Evolutionary conservation across 1,139 yeast genomes (phyloP), one percentile per base, ranked within the genome.

Genomic region (Hyphopichia wangnamkhiaoensis): DNA sequence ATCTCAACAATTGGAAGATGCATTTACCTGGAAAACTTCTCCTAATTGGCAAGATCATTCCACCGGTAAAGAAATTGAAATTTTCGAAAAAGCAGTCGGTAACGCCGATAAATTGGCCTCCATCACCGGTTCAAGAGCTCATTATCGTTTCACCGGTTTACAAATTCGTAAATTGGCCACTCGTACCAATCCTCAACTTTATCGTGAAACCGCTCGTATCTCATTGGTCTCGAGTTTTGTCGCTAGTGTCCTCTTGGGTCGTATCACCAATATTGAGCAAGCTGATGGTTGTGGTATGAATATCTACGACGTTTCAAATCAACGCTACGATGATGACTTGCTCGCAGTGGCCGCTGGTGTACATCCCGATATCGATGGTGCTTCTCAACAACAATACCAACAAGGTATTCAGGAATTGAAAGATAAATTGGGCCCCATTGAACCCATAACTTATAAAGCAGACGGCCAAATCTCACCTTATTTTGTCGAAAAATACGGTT

Each of bases 21-120:
- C 84, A 1, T 80, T 89, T 47, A 69, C 94, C 1, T 74, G 82
- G 53, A 71, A 74, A 5, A 70, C 71, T 40, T 84, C 95, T 8
- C 96, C 96, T 10, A 90, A 90, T 54, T 90, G 97, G 97, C 97
- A 90, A 59, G 97, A 90, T 57, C 95, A 88, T 54, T 84, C 94
- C 19, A 90, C 97, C 0, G 84, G 79, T 7, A 61, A 69, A 19
- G 95, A 90, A 58, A 72, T 89, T 40, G 55, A 68, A 23, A 73
- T 62, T 25, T 83, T 89, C 50, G 95, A 88, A 54, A 60, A 59
- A 0, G 69, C 71, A 2, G 77, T 76, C 3, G 88, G 86, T 4
- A 89, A 85, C 4, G 72, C 82, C 5, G 81, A 80, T 33, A 56
- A 67, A 7, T 64, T 90, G 54, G 93, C 95, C 3, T 53, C 66